phyloP scores from a whole-genome alignment of 2,329 filamentous ascomycete genomes.

The Diaporthe ampelina region DNA sequence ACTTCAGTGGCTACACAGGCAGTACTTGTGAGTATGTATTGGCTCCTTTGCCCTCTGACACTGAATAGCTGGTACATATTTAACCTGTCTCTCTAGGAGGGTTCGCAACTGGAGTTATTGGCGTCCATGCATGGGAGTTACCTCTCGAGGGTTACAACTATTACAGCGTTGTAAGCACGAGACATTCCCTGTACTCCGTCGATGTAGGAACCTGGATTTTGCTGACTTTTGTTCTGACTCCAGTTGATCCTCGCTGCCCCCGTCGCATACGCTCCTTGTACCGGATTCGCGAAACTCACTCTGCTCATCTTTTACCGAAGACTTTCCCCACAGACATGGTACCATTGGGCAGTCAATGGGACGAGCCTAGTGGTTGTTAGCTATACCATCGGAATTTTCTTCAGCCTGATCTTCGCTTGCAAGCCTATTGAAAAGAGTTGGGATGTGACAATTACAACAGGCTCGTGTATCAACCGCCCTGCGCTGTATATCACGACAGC shows the following conservation, averaged over 20 bases:
- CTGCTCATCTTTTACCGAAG: neutral
- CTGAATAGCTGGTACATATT: neutral
- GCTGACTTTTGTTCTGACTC: neutral
- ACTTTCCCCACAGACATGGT: neutral
- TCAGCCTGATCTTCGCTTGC: neutral
- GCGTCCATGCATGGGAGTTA: neutral
- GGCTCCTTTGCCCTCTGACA: too few species aligned
- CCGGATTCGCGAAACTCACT: neutral
- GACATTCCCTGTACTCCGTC: neutral
- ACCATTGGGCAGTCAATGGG: neutral
- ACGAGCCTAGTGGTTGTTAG: neutral
- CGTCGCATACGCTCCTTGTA: neutral
- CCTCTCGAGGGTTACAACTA: neutral
- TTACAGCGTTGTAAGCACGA: neutral
- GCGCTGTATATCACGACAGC: neutral
- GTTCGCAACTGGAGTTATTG: neutral
- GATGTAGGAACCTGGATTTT: neutral
- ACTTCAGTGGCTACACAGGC: neutral
- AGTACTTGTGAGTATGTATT: neutral
- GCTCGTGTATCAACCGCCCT: neutral
- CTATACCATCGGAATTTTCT: neutral
- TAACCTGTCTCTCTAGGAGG: neutral
- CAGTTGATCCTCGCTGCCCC: neutral
- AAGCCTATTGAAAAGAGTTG: neutral
- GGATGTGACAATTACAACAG: neutral